phyloP scores from a whole-genome alignment of 2,329 filamentous ascomycete genomes.

The Pyrenochaeta sp. region DNA sequence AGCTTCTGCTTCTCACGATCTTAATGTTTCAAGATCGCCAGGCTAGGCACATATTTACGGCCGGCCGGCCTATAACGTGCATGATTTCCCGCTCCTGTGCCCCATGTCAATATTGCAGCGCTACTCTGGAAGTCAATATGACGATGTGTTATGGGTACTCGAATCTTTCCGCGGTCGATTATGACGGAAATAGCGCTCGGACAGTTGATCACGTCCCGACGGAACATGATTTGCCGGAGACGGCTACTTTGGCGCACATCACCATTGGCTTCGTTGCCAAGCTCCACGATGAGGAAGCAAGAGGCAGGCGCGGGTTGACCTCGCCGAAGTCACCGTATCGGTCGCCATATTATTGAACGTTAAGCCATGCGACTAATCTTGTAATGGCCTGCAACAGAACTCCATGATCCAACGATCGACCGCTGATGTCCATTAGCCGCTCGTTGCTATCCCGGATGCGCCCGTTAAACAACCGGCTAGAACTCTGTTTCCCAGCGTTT shows the following conservation, averaged over 20 bases:
- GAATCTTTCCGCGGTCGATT: constrained; percentile 11
- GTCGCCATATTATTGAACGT: constrained; percentile 23
- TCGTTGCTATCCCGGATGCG: constrained; percentile 17
- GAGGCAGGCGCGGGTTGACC: constrained; percentile 27
- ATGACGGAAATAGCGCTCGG: constrained; percentile 8
- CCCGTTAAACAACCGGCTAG: constrained; percentile 23
- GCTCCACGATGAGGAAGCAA: constrained; percentile 15
- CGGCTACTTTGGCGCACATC: constrained; percentile 27
- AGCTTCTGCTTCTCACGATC: constrained; percentile 13
- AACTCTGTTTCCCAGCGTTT: constrained; percentile 17
- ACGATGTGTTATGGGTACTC: constrained; percentile 6
- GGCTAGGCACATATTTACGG: background rate
- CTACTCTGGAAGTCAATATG: constrained; percentile 1
- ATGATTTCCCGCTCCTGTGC: background rate
- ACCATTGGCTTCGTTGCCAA: constrained; percentile 28
- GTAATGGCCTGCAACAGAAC: constrained; percentile 12
- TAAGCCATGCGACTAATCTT: constrained; percentile 16
- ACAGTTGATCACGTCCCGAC: constrained; percentile 16
- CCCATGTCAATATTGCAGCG: constrained; percentile 7
- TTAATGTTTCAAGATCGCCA: constrained; percentile 24
- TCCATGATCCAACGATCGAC: constrained; percentile 11
- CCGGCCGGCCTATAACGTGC: background rate
- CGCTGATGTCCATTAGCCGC: constrained; percentile 3
- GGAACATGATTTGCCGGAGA: constrained; percentile 20
- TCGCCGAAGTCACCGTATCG: constrained; percentile 39